These are phyloP conservation scores for Heterobasidion occidentale DNA, from an alignment of 1,284 basidiomycete species.

Conservation along the genomic window DNA sequence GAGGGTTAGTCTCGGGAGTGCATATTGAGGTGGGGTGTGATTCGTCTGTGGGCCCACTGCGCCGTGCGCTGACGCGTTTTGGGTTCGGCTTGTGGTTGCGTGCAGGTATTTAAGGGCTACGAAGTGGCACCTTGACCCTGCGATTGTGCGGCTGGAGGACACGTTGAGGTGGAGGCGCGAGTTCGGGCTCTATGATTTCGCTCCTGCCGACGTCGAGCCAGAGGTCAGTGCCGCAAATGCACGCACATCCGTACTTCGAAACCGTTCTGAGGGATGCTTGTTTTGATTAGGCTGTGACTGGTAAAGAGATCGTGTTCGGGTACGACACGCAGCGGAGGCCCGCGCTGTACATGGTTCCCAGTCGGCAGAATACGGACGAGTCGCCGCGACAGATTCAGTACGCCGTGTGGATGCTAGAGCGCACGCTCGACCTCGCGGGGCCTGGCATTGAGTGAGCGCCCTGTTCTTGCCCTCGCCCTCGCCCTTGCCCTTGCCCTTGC, in stretches of 20 bases:
- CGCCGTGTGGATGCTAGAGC: constrained; percentile 76
- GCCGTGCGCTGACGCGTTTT: constrained; percentile 11
- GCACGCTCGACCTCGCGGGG: constrained; percentile 64
- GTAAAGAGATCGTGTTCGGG: constrained; percentile 79
- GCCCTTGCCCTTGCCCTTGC: not conserved
- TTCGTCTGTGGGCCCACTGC: constrained; percentile 65
- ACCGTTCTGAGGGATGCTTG: no score
- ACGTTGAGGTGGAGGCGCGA: constrained; percentile 80
- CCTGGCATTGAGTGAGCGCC: constrained; percentile 59
- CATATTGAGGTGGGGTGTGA: constrained; percentile 91
- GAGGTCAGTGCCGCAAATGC: not conserved
- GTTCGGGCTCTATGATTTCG: constrained; percentile 75
- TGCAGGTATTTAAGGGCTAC: constrained; percentile 75
- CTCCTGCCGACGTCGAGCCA: constrained; percentile 54
- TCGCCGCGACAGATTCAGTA: constrained; percentile 73
- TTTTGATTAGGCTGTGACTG: constrained; percentile 68
- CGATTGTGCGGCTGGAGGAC: constrained; percentile 65
- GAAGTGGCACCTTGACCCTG: constrained; percentile 75
- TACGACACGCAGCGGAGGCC: constrained; percentile 80
- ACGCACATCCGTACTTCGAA: no score
- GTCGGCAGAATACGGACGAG: constrained; percentile 72
- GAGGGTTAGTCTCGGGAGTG: constrained; percentile 73
- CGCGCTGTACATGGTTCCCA: constrained; percentile 81
- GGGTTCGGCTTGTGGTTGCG: constrained; percentile 52
- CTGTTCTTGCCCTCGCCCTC: not conserved